Evolutionary conservation across 441 rosid genomes (phyloP).

Genomic region (Erodium moschatum): DNA sequence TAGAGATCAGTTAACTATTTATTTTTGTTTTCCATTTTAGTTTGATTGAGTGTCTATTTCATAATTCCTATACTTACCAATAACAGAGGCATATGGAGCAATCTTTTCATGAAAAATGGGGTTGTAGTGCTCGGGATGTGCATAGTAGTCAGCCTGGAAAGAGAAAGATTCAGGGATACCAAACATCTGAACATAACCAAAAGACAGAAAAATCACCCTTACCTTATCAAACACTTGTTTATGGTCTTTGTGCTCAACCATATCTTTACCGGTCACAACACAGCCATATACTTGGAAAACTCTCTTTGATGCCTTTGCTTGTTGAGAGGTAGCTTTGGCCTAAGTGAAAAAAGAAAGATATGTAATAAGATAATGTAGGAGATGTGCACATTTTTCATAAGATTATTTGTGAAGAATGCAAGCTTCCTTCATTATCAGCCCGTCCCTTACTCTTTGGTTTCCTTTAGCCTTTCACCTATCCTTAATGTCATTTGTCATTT

Average conservation of each 20-base stretch:
- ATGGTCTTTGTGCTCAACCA: conserved; percentile 68
- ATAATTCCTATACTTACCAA: conserved; percentile 41
- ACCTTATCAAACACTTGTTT: conserved; percentile 67
- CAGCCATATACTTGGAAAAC: conserved; percentile 79
- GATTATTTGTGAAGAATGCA: no score
- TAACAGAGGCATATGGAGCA: conserved; percentile 74
- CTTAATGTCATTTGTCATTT: no score
- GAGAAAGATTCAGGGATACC: not conserved
- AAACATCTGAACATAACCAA: not conserved
- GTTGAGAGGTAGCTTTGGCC: conserved; percentile 36
- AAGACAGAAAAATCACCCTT: conserved; percentile 11
- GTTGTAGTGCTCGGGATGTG: conserved; percentile 79
- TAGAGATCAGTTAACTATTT: not conserved
- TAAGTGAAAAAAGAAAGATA: conserved; percentile 22
- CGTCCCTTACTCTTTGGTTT: no score
- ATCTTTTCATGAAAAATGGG: conserved; percentile 67
- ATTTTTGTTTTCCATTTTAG: not conserved
- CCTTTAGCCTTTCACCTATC: no score
- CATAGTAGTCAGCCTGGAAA: conserved; percentile 78
- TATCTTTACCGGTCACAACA: conserved; percentile 62
- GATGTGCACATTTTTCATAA: no score
- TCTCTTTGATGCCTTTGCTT: conserved; percentile 45
- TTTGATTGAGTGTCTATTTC: not conserved
- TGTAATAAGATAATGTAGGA: conserved; percentile 7
- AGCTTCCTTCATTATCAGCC: no score